phyloP scores from a whole-genome alignment of 164 flowering plant species.

The Sextonia rubra region DNA sequence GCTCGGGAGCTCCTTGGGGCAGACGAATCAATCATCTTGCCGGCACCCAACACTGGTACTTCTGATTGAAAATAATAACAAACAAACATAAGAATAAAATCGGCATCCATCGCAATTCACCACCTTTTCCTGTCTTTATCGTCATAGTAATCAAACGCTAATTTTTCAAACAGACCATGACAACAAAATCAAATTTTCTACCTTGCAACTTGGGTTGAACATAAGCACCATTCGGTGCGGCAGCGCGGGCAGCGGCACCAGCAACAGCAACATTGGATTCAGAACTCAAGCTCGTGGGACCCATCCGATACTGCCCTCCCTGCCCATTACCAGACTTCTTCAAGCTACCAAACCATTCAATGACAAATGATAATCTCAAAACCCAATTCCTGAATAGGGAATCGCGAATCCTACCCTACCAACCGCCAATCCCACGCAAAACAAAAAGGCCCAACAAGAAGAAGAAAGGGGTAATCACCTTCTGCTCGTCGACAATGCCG shows the following conservation, averaged over 20 bases:
- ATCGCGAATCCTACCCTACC: not conserved
- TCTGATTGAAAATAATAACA: constrained; percentile 31
- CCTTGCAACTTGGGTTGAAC: constrained; percentile 40
- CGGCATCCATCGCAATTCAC: not conserved
- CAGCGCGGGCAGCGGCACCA: constrained; percentile 21
- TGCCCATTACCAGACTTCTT: constrained; percentile 64
- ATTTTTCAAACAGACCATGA: not conserved
- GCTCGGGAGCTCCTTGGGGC: constrained; percentile 36
- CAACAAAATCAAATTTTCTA: constrained; percentile 5
- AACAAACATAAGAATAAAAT: constrained; percentile 1
- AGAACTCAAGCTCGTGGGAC: constrained; percentile 21
- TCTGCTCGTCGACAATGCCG: constrained; percentile 23
- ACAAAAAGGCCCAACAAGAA: constrained; percentile 2
- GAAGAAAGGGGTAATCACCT: constrained; percentile 34
- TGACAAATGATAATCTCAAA: not conserved
- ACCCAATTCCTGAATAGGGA: not conserved
- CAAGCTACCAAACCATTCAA: constrained; percentile 24
- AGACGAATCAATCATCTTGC: constrained; percentile 37
- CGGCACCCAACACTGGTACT: constrained; percentile 26
- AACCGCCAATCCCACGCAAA: not conserved
- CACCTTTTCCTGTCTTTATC: no score
- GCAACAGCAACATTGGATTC: constrained; percentile 19
- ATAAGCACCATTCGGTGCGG: constrained; percentile 53
- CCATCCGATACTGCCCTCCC: constrained; percentile 53
- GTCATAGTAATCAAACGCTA: not conserved